phyloP scores from a whole-genome alignment of 2,329 filamentous ascomycete species.

The Lachnellula subtilissima region DNA sequence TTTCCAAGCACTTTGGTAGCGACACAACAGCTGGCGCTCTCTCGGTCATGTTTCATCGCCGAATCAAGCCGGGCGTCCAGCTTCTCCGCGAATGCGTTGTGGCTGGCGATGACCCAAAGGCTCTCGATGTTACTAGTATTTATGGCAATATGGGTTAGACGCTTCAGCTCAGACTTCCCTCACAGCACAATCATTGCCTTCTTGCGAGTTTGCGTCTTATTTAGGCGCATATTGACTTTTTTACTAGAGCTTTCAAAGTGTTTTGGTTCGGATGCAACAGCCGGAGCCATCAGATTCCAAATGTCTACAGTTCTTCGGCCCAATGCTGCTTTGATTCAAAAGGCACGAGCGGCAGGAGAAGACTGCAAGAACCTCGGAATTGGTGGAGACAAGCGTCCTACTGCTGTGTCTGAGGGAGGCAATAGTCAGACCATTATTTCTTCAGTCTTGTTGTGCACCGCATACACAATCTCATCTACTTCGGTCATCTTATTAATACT shows the following conservation, averaged over 20 bases:
- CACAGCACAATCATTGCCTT: not conserved
- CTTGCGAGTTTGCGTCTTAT: not conserved
- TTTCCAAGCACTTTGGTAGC: conserved; percentile 50
- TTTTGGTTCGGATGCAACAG: conserved; percentile 47
- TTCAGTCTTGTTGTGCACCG: conserved; percentile 3
- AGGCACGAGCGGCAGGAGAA: conserved; percentile 24
- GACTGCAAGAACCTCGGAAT: conserved; percentile 25
- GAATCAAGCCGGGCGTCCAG: conserved; percentile 33
- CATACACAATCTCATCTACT: not conserved
- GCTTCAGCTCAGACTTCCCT: not conserved
- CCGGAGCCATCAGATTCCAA: conserved; percentile 28
- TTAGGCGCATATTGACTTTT: not conserved
- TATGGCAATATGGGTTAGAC: not conserved
- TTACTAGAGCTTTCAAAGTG: not conserved
- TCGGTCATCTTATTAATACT: conserved; percentile 4
- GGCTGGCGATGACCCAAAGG: conserved; percentile 39
- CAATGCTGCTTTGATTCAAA: conserved; percentile 33
- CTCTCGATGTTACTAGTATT: not conserved
- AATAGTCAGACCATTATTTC: conserved; percentile 2
- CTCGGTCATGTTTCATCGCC: conserved; percentile 30
- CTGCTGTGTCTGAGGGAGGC: not conserved
- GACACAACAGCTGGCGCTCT: conserved; percentile 49
- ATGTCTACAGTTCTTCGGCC: conserved; percentile 32
- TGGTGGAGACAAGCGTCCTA: conserved; percentile 3
- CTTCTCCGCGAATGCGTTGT: conserved; percentile 40